Evolutionary conservation across 2,329 filamentous ascomycete species (phyloP), one percentile per base, ranked within the genome.

Genomic region (Exophiala alcalophila): DNA sequence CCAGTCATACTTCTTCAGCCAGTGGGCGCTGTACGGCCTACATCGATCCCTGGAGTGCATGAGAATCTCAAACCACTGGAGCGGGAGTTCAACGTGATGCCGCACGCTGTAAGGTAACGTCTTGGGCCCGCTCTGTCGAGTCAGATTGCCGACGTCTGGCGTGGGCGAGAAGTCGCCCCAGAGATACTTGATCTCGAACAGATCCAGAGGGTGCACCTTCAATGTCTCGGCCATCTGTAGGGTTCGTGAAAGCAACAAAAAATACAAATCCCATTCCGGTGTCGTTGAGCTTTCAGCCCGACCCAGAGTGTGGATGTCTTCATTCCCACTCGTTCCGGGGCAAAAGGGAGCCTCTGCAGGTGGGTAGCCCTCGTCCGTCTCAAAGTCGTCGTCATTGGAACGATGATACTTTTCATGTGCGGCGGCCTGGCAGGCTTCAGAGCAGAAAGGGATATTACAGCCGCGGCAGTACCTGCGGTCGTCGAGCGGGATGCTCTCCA

Each of bases 191-290:
- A 80, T 66, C 47, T 81, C 77, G 2, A 72, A 70, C 2, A 83
- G 64, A 4, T 80, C 74, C 3, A 83, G 67, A 0, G 79, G 77
- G 53, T 83, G 76, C 2, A 70, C 49, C 3, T 70, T 66, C 55
- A 79, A 78, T 2, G 76, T 80, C 33, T 75, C 71, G n/a, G 79
- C 72, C 67, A 83, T 74, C 33, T 78, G 77, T 8, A 83, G 62
- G 0, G 75, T 69, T 8, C 80, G 75, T 2, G 77, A 71, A 2
- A 83, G 63, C 0, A 83, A 67, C 2, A 81, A 67, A 5, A 77
- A 70, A 56, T 83, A 82, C 2, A 83, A 64, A 58, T 81, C 77
- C 8, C 77, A 75, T 49, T 71, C 70, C 16, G 78, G 76, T 55
- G 78, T 74, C 5, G 70, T 69, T 14, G 76, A 71, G 3, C 73